phyloP scores from a whole-genome alignment of 1,284 basidiomycete genomes.

The Sanghuangporus weigelae region DNA sequence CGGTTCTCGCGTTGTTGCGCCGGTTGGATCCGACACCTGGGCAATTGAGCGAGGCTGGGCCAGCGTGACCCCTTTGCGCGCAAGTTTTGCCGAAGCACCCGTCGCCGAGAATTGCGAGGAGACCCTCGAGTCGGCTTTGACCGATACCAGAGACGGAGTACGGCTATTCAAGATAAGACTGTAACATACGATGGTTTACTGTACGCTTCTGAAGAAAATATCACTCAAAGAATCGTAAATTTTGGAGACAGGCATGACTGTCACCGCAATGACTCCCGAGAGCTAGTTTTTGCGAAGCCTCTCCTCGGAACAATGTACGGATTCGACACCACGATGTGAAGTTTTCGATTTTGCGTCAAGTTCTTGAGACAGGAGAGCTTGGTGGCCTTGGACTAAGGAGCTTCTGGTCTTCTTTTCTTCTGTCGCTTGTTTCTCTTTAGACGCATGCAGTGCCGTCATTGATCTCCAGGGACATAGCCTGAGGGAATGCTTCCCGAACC shows the following conservation, averaged over 20 bases:
- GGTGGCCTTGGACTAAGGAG: background rate
- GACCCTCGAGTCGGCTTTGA: background rate
- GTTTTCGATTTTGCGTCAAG: background rate
- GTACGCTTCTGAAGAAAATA: background rate
- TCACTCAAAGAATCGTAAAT: background rate
- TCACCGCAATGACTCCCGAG: background rate
- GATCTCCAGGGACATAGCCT: background rate
- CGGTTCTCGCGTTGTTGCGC: conserved; percentile 49
- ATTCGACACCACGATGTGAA: background rate
- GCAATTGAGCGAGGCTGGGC: conserved; percentile 62
- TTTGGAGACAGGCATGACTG: background rate
- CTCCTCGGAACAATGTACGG: background rate
- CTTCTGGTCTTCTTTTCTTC: background rate
- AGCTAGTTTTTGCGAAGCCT: background rate
- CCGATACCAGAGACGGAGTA: background rate
- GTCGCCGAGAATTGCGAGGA: background rate
- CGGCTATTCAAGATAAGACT: conserved; percentile 1
- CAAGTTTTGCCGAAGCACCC: conserved; percentile 63
- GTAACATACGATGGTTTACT: background rate
- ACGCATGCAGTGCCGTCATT: background rate
- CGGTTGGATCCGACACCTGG: conserved; percentile 79
- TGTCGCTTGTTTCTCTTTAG: background rate
- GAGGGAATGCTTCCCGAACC: background rate
- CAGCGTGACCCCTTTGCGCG: conserved; percentile 70
- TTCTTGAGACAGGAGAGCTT: background rate